Base-by-base conservation (phyloP, 2,329 filamentous ascomycete species). In the Aaosphaeria pasadenensis region DNA sequence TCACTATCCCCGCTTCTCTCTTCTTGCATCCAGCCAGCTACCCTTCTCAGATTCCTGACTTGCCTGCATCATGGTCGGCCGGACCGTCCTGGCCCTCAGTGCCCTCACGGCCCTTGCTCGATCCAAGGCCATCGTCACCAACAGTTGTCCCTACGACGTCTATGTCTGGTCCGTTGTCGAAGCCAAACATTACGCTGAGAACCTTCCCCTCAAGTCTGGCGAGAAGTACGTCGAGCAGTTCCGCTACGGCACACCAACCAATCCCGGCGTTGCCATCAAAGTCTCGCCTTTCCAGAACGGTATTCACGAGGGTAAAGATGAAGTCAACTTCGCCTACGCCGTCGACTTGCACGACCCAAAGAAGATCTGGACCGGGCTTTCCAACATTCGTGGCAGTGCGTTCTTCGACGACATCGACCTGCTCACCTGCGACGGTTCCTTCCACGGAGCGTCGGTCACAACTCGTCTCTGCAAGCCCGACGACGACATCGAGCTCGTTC, bases 231-330 rank as follows among this genome's bases (percentile, higher is more conserved):
- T 54, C 38, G 60, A 65, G 46, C 51, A 56, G 28, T 63, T 54
- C 51, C 62, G 51, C 42, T 43, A 46, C 42, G 62, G 60, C 28
- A 54, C 56, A 7, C 13, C 36, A 1, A 38, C 38, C 11, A 57
- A 52, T 39, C 56, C 58, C 13, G 60, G 62, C 7, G 49, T 65
- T 24, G 53, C 62, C 45, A 58, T 63, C 50, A 65, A 65, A 52
- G 42, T 63, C 31, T 62, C 58, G 7, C 40, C 50, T 32, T 42
- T 54, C n/a, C 24, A 45, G 11, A 48, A 65, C 28, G 60, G 59
- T 41, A 56, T 65, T 43, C 7, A 50, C 48, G 46, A 48, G 24
- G 47, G 40, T 35, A 55, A 52, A 31, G 44, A 48, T 30, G 57
- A 63, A 48, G 53, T 63, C 39, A 42, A 65, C 46, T 63, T 62